Percentiles rank a stretch among this genome's conserved stretches.
These are phyloP conservation scores for Linnemannia schmuckeri DNA, from an alignment of 192 early-diverging fungal genomes.

Conservation along the genomic window DNA sequence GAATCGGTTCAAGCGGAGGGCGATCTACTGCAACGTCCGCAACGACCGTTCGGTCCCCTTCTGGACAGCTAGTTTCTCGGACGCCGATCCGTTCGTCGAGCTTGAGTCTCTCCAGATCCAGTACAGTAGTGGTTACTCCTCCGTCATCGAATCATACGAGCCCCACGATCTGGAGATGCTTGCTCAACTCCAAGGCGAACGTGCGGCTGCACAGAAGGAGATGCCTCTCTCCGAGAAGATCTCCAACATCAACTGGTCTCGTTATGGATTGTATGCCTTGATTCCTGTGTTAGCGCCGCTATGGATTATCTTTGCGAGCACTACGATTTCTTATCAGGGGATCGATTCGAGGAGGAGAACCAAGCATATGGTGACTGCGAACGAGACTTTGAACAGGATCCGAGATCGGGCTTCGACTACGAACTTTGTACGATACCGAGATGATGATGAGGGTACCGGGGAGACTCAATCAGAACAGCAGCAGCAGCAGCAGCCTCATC, in stretches of 20 bases:
- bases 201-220: background rate
- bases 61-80: conserved; percentile 68
- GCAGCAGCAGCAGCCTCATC: background rate
- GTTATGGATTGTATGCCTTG: conserved; percentile 12
- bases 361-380: conserved; percentile 2
- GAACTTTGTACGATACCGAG: conserved; percentile 16
- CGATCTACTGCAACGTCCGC: conserved; percentile 60
- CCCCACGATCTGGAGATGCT: conserved; percentile 21
- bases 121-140: conserved; percentile 28
- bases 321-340: conserved; percentile 53
- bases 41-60: conserved; percentile 67
- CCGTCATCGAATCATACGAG: conserved; percentile 44
- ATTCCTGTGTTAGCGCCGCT: conserved; percentile 46
- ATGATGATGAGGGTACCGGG: conserved; percentile 18
- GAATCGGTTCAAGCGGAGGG: conserved; percentile 51
- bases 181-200: conserved; percentile 8
- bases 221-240: conserved; percentile 3
- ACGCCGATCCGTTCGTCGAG: conserved; percentile 55
- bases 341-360: conserved; percentile 52
- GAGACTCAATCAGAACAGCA: background rate
- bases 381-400: conserved; percentile 15
- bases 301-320: conserved; percentile 53
- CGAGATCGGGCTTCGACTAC: conserved; percentile 19
- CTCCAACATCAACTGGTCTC: conserved; percentile 9
- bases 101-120: conserved; percentile 53